Conservation (phyloP, 352 stramenopile species). For the Phytophthora pistaciae region DNA sequence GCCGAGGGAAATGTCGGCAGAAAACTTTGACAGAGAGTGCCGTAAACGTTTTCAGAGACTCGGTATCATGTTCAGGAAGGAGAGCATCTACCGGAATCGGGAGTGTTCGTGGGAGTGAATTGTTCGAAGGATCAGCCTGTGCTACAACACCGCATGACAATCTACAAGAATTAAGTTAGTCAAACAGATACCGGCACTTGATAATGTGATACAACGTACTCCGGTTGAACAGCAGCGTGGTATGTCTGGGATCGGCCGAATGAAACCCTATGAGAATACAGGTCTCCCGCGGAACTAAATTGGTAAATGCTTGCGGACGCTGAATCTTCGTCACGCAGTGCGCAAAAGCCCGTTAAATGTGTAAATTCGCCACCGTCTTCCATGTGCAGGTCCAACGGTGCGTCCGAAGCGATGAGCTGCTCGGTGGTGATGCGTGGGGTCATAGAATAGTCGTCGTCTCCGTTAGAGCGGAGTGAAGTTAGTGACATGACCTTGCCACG, state of each 20-base stretch:
- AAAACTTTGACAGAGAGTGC: conserved; percentile 56
- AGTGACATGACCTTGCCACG: conserved; percentile 45
- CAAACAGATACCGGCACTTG: neutral
- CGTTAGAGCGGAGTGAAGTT: conserved; percentile 42
- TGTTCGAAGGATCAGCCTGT: conserved; percentile 21
- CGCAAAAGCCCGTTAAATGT: conserved; percentile 57
- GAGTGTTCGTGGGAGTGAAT: conserved; percentile 34
- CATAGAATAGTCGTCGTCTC: conserved; percentile 44
- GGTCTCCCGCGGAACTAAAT: conserved; percentile 71
- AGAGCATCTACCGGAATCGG: conserved; percentile 70
- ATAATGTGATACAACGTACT: conserved; percentile 47
- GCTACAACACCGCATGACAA: conserved; percentile 61
- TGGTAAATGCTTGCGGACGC: conserved; percentile 59
- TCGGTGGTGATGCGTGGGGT: conserved; percentile 23
- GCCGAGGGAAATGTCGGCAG: conserved; percentile 55
- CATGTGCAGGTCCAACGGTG: conserved; percentile 68
- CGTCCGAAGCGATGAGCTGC: conserved; percentile 69
- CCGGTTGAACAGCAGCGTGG: conserved; percentile 53
- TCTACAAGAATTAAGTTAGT: conserved; percentile 36
- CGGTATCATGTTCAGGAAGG: conserved; percentile 57
- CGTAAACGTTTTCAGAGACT: conserved; percentile 54
- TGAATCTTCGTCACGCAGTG: conserved; percentile 38
- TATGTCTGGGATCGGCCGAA: conserved; percentile 46
- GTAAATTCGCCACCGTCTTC: conserved; percentile 71
- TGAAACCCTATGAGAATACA: conserved; percentile 70